phyloP scores from a whole-genome alignment of 2,329 filamentous ascomycete species.

The Fusarium staphyleae region DNA sequence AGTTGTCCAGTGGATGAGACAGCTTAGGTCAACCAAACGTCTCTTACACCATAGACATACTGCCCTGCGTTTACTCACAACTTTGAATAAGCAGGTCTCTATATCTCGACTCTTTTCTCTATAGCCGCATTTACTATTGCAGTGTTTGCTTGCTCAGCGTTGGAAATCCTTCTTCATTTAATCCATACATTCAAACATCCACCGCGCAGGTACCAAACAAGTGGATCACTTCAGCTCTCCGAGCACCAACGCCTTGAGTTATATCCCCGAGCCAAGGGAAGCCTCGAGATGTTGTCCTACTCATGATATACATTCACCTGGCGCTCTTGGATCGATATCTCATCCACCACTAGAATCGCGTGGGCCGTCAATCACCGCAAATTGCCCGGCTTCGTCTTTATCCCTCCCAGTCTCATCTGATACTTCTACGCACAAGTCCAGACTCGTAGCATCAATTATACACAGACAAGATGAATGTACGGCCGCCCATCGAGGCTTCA shows the following conservation, averaged over 20 bases:
- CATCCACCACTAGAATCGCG: not conserved
- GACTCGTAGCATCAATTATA: not conserved
- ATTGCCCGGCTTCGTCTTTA: slow-evolving; percentile 7
- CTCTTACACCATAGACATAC: slow-evolving; percentile 22
- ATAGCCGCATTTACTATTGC: too few species aligned
- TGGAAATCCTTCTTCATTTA: not conserved
- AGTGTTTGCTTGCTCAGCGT: not conserved
- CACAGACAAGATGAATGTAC: slow-evolving; percentile 76
- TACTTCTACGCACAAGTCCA: slow-evolving; percentile 3
- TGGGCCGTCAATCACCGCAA: slow-evolving; percentile 4
- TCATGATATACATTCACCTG: slow-evolving; percentile 12
- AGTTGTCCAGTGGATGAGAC: slow-evolving; percentile 32
- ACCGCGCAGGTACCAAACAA: slow-evolving; percentile 15
- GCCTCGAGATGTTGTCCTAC: slow-evolving; percentile 22
- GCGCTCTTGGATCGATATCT: not conserved
- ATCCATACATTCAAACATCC: slow-evolving; percentile 14
- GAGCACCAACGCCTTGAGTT: slow-evolving; percentile 5
- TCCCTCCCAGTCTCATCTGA: slow-evolving; percentile 22
- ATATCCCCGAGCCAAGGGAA: slow-evolving; percentile 4
- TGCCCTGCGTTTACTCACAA: not conserved
- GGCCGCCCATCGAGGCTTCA: slow-evolving; percentile 82
- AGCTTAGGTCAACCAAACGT: slow-evolving; percentile 8
- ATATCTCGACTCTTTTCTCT: not conserved
- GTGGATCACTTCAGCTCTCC: slow-evolving; percentile 30
- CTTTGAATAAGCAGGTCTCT: slow-evolving; percentile 6